phyloP scores from a whole-genome alignment of 371 early-diverging fungal species.

The Actinomortierella ambigua region DNA sequence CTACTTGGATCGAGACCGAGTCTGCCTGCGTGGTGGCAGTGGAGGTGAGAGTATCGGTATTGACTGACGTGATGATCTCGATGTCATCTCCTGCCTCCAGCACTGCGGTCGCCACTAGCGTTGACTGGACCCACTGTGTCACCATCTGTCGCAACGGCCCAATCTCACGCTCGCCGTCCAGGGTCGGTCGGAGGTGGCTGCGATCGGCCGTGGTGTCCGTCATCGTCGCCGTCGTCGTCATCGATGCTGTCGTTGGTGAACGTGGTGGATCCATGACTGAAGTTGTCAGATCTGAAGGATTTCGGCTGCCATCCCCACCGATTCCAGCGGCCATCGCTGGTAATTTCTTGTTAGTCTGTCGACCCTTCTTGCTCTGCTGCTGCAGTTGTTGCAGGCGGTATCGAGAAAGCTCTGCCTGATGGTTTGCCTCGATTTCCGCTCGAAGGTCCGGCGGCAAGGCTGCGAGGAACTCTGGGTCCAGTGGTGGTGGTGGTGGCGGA shows the following conservation, averaged over 20 bases:
- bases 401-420: slow-evolving; percentile 16
- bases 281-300: background rate
- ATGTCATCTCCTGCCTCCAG: background rate
- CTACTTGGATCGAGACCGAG: slow-evolving; percentile 7
- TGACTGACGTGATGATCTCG: too few relatives aligned
- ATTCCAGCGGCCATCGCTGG: too few relatives aligned
- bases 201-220: too few relatives aligned
- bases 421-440: slow-evolving; percentile 20
- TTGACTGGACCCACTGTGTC: slow-evolving; percentile 32
- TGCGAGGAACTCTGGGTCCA: slow-evolving; percentile 26
- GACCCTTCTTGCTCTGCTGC: slow-evolving; percentile 5
- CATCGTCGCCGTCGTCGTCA: too few relatives aligned
- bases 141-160: slow-evolving; percentile 22
- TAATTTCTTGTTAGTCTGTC: too few relatives aligned
- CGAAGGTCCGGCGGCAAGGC: slow-evolving; percentile 37
- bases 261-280: background rate
- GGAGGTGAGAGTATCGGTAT: too few relatives aligned
- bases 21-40: too few relatives aligned
- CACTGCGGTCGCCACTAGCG: slow-evolving; percentile 4
- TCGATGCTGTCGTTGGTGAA: background rate
- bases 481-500: background rate
- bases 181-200: slow-evolving; percentile 22
- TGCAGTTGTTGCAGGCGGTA: slow-evolving; percentile 9
- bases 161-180: slow-evolving; percentile 22
- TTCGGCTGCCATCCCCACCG: background rate